These are phyloP conservation scores for Cyberlindnera euphorbiiphila DNA, from an alignment of 805 yeast genomes.

Conservation along the genomic window DNA sequence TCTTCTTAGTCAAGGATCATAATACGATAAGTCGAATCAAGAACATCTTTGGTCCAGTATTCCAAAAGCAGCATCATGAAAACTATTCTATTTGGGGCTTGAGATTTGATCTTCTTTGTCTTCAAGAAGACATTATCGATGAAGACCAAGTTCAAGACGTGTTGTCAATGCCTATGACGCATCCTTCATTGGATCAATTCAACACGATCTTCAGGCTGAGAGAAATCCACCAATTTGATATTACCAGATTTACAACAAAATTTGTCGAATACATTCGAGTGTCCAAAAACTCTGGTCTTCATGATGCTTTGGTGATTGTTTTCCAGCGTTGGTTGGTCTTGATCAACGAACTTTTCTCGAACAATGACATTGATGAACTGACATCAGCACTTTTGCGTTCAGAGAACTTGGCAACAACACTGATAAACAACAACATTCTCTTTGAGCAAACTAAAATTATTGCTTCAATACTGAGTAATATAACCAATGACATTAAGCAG, in stretches of 20 bases:
- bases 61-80: constrained; percentile 18
- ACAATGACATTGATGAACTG: constrained; percentile 29
- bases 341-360: constrained; percentile 33
- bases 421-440: constrained; percentile 36
- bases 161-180: constrained; percentile 4
- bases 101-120: constrained; percentile 43
- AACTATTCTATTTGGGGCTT: constrained; percentile 40
- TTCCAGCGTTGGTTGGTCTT: constrained; percentile 57
- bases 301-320: constrained; percentile 22
- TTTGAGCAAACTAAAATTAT: constrained; percentile 47
- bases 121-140: constrained; percentile 38
- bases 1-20: constrained; percentile 33
- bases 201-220: constrained; percentile 45
- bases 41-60: constrained; percentile 24
- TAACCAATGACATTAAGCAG: constrained; percentile 17
- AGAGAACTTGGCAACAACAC: constrained; percentile 16
- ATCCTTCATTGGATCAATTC: constrained; percentile 22
- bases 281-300: constrained; percentile 9
- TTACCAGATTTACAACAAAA: constrained; percentile 15
- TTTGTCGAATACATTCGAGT: constrained; percentile 28
- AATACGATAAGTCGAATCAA: constrained; percentile 25
- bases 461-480: constrained; percentile 24
- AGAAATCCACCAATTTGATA: constrained; percentile 38
- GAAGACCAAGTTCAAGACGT: constrained; percentile 23
- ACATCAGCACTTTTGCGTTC: constrained; percentile 26